These are phyloP conservation scores for Hevea brasiliensis DNA, from an alignment of 345 rosid species.

Conservation along the genomic window DNA sequence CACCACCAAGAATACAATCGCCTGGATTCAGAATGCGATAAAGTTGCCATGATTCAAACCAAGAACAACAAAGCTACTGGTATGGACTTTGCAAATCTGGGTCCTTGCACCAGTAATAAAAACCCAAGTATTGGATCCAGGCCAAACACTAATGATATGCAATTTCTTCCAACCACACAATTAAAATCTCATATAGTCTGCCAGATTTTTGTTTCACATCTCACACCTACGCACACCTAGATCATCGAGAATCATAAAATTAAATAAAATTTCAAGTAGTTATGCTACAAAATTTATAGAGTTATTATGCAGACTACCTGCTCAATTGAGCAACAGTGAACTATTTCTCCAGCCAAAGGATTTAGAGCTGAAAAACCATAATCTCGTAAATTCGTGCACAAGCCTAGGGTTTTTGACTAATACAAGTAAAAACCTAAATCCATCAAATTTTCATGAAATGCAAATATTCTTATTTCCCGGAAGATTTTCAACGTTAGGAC, in stretches of 20 bases:
- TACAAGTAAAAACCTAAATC: not conserved
- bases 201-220: conserved; percentile 11
- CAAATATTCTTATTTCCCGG: too few species aligned
- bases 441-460: not conserved
- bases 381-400: not conserved
- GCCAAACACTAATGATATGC: conserved; percentile 59
- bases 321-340: too few species aligned
- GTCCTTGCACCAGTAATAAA: conserved; percentile 44
- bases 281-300: too few species aligned
- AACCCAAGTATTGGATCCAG: conserved; percentile 56
- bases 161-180: conserved; percentile 19
- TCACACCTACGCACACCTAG: conserved; percentile 18
- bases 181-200: conserved; percentile 1
- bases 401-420: not conserved
- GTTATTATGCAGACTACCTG: too few species aligned
- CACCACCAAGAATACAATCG: too few species aligned
- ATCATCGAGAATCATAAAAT: conserved; percentile 1
- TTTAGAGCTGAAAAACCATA: not conserved
- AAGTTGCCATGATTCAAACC: conserved; percentile 45
- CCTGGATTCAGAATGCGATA: conserved; percentile 32
- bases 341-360: too few species aligned
- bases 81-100: conserved; percentile 62
- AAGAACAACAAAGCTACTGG: conserved; percentile 45
- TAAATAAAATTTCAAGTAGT: too few species aligned
- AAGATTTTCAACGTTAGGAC: not conserved